phyloP scores from a whole-genome alignment of 441 rosid genomes.

The Populus tomentosa region DNA sequence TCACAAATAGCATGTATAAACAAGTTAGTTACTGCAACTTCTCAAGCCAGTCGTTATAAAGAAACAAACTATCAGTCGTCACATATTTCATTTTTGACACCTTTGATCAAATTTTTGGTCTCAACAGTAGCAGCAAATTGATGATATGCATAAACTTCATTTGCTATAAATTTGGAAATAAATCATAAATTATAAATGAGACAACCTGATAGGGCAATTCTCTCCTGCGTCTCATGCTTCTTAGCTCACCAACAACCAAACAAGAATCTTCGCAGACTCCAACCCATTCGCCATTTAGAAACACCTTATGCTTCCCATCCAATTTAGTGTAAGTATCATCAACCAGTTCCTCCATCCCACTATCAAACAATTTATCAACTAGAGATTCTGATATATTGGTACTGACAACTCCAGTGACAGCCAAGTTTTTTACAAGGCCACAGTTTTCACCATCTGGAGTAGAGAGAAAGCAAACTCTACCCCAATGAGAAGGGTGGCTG shows the following conservation, averaged over 20 bases:
- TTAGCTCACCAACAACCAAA: constrained; percentile 45
- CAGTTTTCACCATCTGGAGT: constrained; percentile 98
- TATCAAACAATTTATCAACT: constrained; percentile 36
- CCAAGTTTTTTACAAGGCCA: constrained; percentile 87
- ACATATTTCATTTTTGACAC: no score
- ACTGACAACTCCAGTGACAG: constrained; percentile 75
- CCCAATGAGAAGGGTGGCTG: constrained; percentile 94
- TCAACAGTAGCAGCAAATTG: no score
- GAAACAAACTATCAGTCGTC: no score
- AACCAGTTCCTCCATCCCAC: constrained; percentile 67
- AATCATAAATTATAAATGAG: no score
- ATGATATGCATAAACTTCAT: no score
- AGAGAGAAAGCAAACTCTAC: constrained; percentile 85
- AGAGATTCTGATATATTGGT: constrained; percentile 50
- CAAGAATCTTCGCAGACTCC: constrained; percentile 63
- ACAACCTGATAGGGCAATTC: constrained; percentile 40
- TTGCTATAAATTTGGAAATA: no score
- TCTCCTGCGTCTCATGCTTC: constrained; percentile 54
- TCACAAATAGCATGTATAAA: no score
- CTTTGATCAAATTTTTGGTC: no score
- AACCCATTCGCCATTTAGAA: constrained; percentile 91
- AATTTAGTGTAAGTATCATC: constrained; percentile 51
- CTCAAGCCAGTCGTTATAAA: no score
- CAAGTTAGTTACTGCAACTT: no score
- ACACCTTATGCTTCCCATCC: constrained; percentile 50